Evolutionary conservation across 768 basidiomycete genomes (phyloP).

Genomic region (Lactifluus rugatus): DNA sequence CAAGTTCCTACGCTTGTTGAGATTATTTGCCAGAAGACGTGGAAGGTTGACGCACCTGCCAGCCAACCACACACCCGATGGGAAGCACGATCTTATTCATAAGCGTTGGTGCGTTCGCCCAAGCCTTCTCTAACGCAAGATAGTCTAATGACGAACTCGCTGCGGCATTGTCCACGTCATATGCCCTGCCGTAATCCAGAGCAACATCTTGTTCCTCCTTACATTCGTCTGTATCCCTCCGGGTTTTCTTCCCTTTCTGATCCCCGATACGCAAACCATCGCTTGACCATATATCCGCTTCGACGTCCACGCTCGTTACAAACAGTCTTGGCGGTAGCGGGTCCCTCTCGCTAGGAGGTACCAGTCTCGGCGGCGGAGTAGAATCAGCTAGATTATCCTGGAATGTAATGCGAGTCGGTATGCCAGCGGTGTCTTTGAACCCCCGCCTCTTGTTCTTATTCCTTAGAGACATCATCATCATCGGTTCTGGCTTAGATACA

Average conservation of each 20-base stretch:
- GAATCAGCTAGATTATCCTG: slow-evolving; percentile 20
- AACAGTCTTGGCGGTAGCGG: slow-evolving; percentile 53
- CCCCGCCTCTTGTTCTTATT: slow-evolving; percentile 72
- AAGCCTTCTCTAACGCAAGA: slow-evolving; percentile 22
- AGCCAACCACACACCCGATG: slow-evolving; percentile 24
- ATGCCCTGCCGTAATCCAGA: slow-evolving; percentile 31
- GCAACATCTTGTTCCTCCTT: slow-evolving; percentile 15
- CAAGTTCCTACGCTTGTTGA: slow-evolving; percentile 38
- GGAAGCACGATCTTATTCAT: slow-evolving; percentile 13
- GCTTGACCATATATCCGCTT: slow-evolving; percentile 35
- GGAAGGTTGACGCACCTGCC: slow-evolving; percentile 25
- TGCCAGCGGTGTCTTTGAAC: slow-evolving; percentile 44
- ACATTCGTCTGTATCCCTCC: slow-evolving; percentile 19
- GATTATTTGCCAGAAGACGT: neutral
- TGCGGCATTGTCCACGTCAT: slow-evolving; percentile 7
- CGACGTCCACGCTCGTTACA: slow-evolving; percentile 65
- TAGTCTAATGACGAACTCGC: slow-evolving; percentile 11
- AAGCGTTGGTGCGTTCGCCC: slow-evolving; percentile 22
- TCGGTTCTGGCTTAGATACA: slow-evolving; percentile 20
- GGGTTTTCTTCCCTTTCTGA: slow-evolving; percentile 31
- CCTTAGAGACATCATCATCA: slow-evolving; percentile 47
- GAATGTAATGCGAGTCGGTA: slow-evolving; percentile 48
- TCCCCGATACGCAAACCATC: slow-evolving; percentile 8
- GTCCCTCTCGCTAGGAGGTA: slow-evolving; percentile 58
- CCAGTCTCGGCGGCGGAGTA: slow-evolving; percentile 28